A percentile compares a stretch with the other conserved stretches of the same genome.
Evolutionary conservation across 352 stramenopile genomes (phyloP).

Genomic region (Globisporangium sylvaticum): DNA sequence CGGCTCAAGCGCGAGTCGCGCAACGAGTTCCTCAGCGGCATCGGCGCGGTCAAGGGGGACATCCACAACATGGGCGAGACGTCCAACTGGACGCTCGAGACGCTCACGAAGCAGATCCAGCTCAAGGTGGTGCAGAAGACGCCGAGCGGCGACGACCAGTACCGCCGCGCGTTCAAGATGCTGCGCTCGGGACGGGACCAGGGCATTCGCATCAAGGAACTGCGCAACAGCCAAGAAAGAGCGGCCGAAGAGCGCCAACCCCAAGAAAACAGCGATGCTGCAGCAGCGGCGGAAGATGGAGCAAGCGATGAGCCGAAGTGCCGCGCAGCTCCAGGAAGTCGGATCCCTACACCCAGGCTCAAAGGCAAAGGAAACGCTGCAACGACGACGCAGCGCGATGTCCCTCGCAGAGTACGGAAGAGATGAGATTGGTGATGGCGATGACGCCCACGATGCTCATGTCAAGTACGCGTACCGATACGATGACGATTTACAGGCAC

Average conservation of each 20-base stretch:
- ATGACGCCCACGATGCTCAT: not conserved
- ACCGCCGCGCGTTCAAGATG: slow-evolving; percentile 79
- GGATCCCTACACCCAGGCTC: not conserved
- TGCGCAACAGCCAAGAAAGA: slow-evolving; percentile 67
- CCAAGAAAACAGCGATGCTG: slow-evolving; percentile 58
- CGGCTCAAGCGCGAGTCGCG: slow-evolving; percentile 57
- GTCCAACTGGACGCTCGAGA: slow-evolving; percentile 62
- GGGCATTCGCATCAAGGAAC: slow-evolving; percentile 61
- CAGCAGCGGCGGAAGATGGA: slow-evolving; percentile 58
- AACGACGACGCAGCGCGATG: slow-evolving; percentile 12
- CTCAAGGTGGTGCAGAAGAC: slow-evolving; percentile 77
- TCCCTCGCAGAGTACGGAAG: slow-evolving; percentile 14
- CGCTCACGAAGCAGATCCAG: slow-evolving; percentile 70
- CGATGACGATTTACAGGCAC: slow-evolving; percentile 4
- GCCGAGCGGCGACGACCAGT: slow-evolving; percentile 70
- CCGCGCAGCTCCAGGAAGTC: slow-evolving; percentile 2
- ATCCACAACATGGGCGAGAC: slow-evolving; percentile 41
- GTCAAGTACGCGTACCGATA: slow-evolving; percentile 1
- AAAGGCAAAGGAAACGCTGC: slow-evolving; percentile 2
- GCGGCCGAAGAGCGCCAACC: slow-evolving; percentile 56
- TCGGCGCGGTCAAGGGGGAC: slow-evolving; percentile 23
- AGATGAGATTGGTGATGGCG: not conserved
- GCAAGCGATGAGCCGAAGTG: slow-evolving; percentile 23
- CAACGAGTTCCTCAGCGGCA: slow-evolving; percentile 54
- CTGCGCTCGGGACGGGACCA: slow-evolving; percentile 60